Evolutionary conservation across 176 grass and related monocot species (phyloP).

Genomic region (Oryza punctata): DNA sequence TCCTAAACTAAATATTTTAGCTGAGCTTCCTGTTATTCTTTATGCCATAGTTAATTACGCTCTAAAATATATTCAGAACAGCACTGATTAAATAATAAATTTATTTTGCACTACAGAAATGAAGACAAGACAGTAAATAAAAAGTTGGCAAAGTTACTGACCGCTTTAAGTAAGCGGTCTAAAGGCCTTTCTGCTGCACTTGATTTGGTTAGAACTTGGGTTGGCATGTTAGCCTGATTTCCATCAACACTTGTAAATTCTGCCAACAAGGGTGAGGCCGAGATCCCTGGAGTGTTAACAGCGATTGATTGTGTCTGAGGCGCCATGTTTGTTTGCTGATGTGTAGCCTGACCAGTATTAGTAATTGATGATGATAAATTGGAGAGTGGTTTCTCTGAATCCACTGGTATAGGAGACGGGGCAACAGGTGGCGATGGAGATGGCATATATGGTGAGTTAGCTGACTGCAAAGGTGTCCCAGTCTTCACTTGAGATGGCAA

Average conservation of each 20-base stretch:
- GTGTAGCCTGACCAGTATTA: conserved; percentile 58
- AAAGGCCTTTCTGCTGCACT: conserved; percentile 77
- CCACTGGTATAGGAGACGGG: conserved; percentile 80
- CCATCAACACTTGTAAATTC: conserved; percentile 83
- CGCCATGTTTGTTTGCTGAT: conserved; percentile 56
- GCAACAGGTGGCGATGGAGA: conserved; percentile 81
- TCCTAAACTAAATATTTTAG: not conserved
- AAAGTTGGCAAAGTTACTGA: conserved; percentile 42
- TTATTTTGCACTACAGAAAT: not conserved
- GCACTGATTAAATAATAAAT: conserved; percentile 18
- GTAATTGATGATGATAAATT: conserved; percentile 65
- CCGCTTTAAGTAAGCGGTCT: conserved; percentile 81
- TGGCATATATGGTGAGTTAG: conserved; percentile 79
- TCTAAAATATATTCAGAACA: conserved; percentile 27
- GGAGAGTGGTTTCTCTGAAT: conserved; percentile 71
- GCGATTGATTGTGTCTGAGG: conserved; percentile 71
- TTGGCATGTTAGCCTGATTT: conserved; percentile 65
- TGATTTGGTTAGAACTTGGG: conserved; percentile 62
- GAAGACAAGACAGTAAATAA: conserved; percentile 28
- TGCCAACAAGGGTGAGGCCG: conserved; percentile 85
- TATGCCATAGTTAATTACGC: conserved; percentile 17
- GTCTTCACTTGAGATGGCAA: conserved; percentile 82
- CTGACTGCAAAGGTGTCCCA: conserved; percentile 78
- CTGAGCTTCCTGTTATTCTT: conserved; percentile 6
- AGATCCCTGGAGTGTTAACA: conserved; percentile 92